These are phyloP conservation scores for Purpureocillium lavendulum DNA, from an alignment of 2,329 filamentous ascomycete species.

Conservation along the genomic window DNA sequence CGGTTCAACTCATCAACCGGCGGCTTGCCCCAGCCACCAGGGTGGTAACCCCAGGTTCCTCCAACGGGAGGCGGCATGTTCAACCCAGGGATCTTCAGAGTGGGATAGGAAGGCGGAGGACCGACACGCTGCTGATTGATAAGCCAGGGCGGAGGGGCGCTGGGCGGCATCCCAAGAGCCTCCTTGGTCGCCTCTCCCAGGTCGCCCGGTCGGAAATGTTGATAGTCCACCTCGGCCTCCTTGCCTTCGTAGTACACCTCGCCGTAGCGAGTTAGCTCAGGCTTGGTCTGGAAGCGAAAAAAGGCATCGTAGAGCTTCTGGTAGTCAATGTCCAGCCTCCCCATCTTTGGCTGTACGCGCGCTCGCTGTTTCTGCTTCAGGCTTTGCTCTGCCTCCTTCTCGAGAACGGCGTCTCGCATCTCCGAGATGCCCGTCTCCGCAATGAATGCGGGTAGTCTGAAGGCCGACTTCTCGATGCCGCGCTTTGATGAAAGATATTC, in stretches of 20 bases:
- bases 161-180: conserved; percentile 86
- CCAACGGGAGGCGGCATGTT: conserved; percentile 89
- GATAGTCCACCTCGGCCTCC: conserved; percentile 91
- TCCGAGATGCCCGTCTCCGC: conserved; percentile 95
- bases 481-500: conserved; percentile 96
- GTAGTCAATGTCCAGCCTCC: conserved; percentile 96
- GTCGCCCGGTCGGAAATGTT: conserved; percentile 83
- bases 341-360: conserved; percentile 90
- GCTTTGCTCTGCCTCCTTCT: conserved; percentile 87
- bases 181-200: conserved; percentile 84
- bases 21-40: conserved; percentile 92
- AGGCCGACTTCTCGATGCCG: conserved; percentile 91
- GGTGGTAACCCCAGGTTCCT: conserved; percentile 88
- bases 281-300: conserved; percentile 96
- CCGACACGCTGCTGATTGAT: conserved; percentile 95
- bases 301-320: conserved; percentile 97
- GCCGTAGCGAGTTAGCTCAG: conserved; percentile 84
- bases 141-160: conserved; percentile 90
- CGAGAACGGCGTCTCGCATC: conserved; percentile 93
- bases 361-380: conserved; percentile 95
- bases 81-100: conserved; percentile 87
- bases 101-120: conserved; percentile 88
- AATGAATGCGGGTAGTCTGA: conserved; percentile 91
- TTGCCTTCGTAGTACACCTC: conserved; percentile 99
- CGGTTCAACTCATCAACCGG: conserved; percentile 90